These are phyloP conservation scores for Penstemon barbatus DNA, from an alignment of 257 asterid species.

Conservation along the genomic window DNA sequence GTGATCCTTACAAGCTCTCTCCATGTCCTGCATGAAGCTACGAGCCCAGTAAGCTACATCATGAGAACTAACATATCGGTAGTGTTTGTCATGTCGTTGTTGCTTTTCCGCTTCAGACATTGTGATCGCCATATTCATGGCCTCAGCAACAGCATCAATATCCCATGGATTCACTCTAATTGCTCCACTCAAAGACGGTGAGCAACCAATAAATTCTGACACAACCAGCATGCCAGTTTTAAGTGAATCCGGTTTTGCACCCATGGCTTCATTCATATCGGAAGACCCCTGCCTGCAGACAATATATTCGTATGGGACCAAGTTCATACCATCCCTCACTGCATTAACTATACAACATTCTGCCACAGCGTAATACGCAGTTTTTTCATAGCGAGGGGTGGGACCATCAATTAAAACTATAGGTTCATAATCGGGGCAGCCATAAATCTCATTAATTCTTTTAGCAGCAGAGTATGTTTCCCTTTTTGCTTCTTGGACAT, in stretches of 20 bases:
- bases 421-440: constrained; percentile 59
- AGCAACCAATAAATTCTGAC: constrained; percentile 89
- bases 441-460: constrained; percentile 64
- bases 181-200: constrained; percentile 91
- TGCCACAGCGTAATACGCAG: constrained; percentile 84
- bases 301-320: constrained; percentile 82
- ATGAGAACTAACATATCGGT: constrained; percentile 82
- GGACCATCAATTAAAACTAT: constrained; percentile 75
- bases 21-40: constrained; percentile 84
- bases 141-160: constrained; percentile 86
- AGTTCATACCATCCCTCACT: constrained; percentile 95
- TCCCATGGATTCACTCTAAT: constrained; percentile 97
- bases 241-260: constrained; percentile 44
- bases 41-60: constrained; percentile 90
- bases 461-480: constrained; percentile 67
- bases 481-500: constrained; percentile 77
- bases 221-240: constrained; percentile 84
- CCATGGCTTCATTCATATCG: constrained; percentile 49
- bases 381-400: constrained; percentile 74
- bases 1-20: constrained; percentile 83
- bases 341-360: constrained; percentile 95
- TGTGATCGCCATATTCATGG: constrained; percentile 57
- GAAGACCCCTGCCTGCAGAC: constrained; percentile 88
- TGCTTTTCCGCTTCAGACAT: constrained; percentile 72
- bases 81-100: constrained; percentile 86